phyloP scores from a whole-genome alignment of 1,284 basidiomycete species.

The Ceratobasidium sp. region DNA sequence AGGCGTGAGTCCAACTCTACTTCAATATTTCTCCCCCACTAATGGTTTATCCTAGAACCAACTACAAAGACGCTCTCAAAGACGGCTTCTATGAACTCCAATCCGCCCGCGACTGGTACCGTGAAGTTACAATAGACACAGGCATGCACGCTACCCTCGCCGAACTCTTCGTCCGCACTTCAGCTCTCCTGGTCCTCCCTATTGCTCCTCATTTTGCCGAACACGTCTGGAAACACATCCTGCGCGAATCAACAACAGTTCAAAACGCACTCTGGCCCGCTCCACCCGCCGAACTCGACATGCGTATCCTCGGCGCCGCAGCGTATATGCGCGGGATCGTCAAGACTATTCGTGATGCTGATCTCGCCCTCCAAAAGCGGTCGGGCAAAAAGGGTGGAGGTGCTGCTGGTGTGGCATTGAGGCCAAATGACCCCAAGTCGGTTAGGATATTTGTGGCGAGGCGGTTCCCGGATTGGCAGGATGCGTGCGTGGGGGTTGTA shows the following conservation, averaged over 20 bases:
- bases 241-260: conserved; percentile 81
- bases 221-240: conserved; percentile 85
- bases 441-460: conserved; percentile 92
- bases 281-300: conserved; percentile 53
- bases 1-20: conserved; percentile 74
- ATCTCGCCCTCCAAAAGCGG: conserved; percentile 78
- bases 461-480: conserved; percentile 94
- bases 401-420: conserved; percentile 70
- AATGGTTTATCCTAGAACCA: conserved; percentile 69
- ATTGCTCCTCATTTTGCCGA: conserved; percentile 97
- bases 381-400: conserved; percentile 69
- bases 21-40: neutral
- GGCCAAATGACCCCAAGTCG: conserved; percentile 86
- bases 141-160: conserved; percentile 88
- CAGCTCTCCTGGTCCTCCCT: conserved; percentile 85
- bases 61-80: conserved; percentile 97
- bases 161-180: conserved; percentile 84
- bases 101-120: conserved; percentile 94
- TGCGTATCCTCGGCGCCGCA: conserved; percentile 74
- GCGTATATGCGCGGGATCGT: conserved; percentile 87
- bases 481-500: conserved; percentile 81
- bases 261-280: conserved; percentile 87
- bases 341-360: conserved; percentile 92
- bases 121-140: conserved; percentile 86
- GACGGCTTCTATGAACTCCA: conserved; percentile 97